Base-by-base conservation (phyloP, 352 stramenopile genomes). In the Phytophthora europaea region DNA sequence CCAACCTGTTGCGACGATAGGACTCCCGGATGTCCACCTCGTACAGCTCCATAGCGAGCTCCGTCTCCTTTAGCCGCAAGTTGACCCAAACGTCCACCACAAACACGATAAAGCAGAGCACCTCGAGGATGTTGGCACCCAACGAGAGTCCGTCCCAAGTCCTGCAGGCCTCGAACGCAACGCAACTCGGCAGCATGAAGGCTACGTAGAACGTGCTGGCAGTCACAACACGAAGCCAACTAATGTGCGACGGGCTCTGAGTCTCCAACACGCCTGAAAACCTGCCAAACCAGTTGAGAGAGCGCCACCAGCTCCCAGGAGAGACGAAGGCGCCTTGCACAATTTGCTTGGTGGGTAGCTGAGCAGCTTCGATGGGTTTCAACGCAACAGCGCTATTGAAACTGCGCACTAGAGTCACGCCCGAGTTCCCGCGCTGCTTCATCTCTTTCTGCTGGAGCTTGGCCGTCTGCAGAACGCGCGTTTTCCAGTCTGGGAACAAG, bases 21-120 rank as follows among this genome's bases (percentile, higher is more conserved):
- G 67, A 54, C 2, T 85, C 53, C 4, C 62, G 72, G 1, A 86
- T 61, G 18, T 85, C 78, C 47, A 83, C 74, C 43, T 92, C 84
- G 63, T 86, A 90, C 2, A 89, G 67, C 48, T 92, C 84, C 22
- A 85, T 78, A 10, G 84, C 84, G 4, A 81, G 34, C 2, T 76
- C 61, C 36, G 70, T 83, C 36, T 88, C 75, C 48, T 78, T 74
- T 6, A 92, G 66, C 28, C 76, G 71, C 71, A 79, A 84, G 26
- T 92, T 88, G 61, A 92, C 65, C 81, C 81, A 90, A 23, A 90
- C 68, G 47, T 90, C 82, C 6, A 86, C 13, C 4, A 65, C 31
- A 31, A 88, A 90, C 31, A 90, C 26, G 3, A 76, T 6, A 22
- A 82, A 78, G 50, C 73, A 80, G n/a, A 75, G 58, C 2, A 86